Conservation (phyloP, 768 basidiomycete species). For the Lentinula sp. region DNA sequence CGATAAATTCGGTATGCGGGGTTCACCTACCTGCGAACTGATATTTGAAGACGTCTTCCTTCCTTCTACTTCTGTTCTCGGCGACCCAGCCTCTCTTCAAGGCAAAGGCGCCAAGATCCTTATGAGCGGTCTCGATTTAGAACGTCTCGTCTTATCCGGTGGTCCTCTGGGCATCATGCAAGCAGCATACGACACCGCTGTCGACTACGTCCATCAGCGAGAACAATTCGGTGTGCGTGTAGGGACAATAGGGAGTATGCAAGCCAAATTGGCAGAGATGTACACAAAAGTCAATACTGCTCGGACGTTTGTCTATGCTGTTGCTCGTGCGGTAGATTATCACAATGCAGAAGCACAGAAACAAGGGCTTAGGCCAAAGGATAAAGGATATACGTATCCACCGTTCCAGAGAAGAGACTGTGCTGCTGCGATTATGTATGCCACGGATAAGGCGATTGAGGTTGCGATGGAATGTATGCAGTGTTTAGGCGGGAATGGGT, state of each 20-base stretch:
- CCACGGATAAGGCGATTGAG: constrained; percentile 88
- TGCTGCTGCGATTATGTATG: constrained; percentile 90
- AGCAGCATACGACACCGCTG: constrained; percentile 82
- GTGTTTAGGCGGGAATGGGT: constrained; percentile 91
- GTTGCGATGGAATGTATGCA: constrained; percentile 91
- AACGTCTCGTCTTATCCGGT: constrained; percentile 86
- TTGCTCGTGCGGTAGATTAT: constrained; percentile 80
- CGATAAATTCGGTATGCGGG: constrained; percentile 96
- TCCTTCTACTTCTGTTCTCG: constrained; percentile 38
- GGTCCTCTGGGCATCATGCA: constrained; percentile 94
- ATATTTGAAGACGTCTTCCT: constrained; percentile 89
- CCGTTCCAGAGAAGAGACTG: constrained; percentile 58
- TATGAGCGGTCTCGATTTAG: constrained; percentile 92
- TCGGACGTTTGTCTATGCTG: constrained; percentile 88
- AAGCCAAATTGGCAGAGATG: constrained; percentile 90
- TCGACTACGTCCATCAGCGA: constrained; percentile 89
- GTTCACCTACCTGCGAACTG: constrained; percentile 90
- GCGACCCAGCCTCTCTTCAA: constrained; percentile 60
- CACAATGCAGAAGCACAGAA: constrained; percentile 25
- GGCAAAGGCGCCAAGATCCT: constrained; percentile 82
- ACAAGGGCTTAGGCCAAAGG: constrained; percentile 18
- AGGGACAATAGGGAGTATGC: constrained; percentile 93
- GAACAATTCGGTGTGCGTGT: constrained; percentile 87
- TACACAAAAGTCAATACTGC: constrained; percentile 89
- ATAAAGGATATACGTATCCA: background rate